Conservation (phyloP, 768 basidiomycete genomes). For the Russula ochroleuca region DNA sequence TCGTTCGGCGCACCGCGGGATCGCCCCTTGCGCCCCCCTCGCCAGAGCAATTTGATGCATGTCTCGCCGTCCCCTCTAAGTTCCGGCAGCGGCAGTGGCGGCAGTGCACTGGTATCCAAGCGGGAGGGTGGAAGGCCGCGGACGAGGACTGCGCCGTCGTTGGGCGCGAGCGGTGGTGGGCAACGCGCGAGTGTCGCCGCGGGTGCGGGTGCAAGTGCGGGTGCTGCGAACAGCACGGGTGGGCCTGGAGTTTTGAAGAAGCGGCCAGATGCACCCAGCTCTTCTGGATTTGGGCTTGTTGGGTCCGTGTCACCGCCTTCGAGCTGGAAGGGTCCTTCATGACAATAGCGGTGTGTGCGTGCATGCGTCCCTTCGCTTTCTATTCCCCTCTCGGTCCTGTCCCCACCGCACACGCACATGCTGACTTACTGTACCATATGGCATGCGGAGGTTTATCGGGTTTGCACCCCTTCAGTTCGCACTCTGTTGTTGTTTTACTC, state of each 20-base stretch:
- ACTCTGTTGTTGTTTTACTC: neutral
- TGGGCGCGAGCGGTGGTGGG: neutral
- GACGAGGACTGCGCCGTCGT: conserved; percentile 35
- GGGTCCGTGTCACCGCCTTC: conserved; percentile 33
- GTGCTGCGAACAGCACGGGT: neutral
- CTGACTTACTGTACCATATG: neutral
- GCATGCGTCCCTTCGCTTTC: neutral
- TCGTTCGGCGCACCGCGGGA: conserved; percentile 30
- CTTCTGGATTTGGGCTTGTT: conserved; percentile 23
- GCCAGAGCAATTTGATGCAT: conserved; percentile 17
- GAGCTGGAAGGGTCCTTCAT: conserved; percentile 33
- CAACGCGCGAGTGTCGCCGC: conserved; percentile 2
- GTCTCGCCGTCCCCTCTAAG: neutral
- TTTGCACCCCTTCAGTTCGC: neutral
- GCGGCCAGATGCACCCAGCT: neutral
- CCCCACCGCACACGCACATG: neutral
- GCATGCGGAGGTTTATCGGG: neutral
- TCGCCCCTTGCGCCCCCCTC: conserved; percentile 29
- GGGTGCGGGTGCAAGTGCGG: neutral
- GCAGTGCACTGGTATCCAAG: conserved; percentile 12
- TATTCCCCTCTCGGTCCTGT: neutral
- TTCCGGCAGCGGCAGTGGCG: conserved; percentile 4
- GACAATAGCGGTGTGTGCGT: neutral
- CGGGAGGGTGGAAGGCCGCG: conserved; percentile 29
- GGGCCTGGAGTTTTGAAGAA: conserved; percentile 4